phyloP scores from a whole-genome alignment of 1,139 yeast species.

The Diutina mesorugosa region DNA sequence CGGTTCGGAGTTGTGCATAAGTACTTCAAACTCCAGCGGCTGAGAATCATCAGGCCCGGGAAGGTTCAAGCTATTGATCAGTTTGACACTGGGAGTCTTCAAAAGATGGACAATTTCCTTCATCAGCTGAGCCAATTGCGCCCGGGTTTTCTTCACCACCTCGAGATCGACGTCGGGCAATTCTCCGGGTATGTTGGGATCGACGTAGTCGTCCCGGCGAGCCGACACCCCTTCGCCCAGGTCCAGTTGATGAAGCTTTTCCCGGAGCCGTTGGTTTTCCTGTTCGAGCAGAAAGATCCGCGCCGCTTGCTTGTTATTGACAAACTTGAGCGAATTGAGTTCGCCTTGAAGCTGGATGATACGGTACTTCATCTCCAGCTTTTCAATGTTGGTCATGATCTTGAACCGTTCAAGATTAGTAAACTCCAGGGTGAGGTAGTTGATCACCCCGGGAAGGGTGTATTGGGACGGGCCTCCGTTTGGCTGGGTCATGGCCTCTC shows the following conservation, averaged over 20 bases:
- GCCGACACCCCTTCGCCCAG: background rate
- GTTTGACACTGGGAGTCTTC: conserved; percentile 19
- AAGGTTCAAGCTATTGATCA: background rate
- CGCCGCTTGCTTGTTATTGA: conserved; percentile 22
- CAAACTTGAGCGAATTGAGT: conserved; percentile 27
- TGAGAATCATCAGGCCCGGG: background rate
- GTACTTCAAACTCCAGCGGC: background rate
- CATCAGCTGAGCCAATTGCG: conserved; percentile 28
- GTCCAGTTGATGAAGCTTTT: background rate
- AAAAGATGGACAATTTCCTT: conserved; percentile 28
- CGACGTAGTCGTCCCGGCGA: conserved; percentile 1
- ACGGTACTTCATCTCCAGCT: conserved; percentile 41
- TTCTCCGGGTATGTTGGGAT: conserved; percentile 3
- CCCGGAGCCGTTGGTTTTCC: conserved; percentile 2
- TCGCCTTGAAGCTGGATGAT: conserved; percentile 45
- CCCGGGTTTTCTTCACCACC: conserved; percentile 24
- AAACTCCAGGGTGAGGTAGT: conserved; percentile 47
- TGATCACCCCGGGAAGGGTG: conserved; percentile 54
- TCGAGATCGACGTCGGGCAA: conserved; percentile 30
- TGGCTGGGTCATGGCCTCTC: background rate
- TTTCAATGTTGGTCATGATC: conserved; percentile 43
- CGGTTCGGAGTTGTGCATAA: background rate
- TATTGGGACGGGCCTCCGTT: conserved; percentile 12
- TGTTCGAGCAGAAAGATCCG: conserved; percentile 18
- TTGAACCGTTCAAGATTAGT: conserved; percentile 45